phyloP scores from a whole-genome alignment of 1,139 yeast species.

The Magnusiomyces sp. region DNA sequence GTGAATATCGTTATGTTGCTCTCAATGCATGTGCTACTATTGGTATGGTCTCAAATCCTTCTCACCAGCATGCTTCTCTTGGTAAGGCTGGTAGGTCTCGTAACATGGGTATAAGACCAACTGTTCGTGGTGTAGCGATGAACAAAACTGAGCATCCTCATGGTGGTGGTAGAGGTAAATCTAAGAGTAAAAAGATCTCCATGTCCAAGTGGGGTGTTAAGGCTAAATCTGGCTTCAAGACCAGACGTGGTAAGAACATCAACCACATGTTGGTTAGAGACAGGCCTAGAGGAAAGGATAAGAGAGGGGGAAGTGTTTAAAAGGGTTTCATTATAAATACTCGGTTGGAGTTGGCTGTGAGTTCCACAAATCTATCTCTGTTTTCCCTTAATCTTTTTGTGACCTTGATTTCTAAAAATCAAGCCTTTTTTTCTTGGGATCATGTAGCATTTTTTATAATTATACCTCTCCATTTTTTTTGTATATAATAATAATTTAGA shows the following conservation, averaged over 20 bases:
- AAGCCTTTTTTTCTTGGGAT: no score
- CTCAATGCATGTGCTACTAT: slow-evolving; percentile 87
- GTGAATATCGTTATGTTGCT: slow-evolving; percentile 87
- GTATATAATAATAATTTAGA: no score
- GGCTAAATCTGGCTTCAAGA: slow-evolving; percentile 87
- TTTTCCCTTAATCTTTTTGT: no score
- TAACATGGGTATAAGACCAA: slow-evolving; percentile 88
- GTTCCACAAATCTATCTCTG: no score
- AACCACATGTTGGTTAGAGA: slow-evolving; percentile 82
- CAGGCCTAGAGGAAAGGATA: slow-evolving; percentile 32
- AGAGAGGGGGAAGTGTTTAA: slow-evolving; percentile 13
- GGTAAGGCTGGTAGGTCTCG: slow-evolving; percentile 98
- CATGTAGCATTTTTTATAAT: no score
- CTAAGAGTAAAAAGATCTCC: slow-evolving; percentile 89
- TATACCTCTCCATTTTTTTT: no score
- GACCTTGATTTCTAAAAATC: no score
- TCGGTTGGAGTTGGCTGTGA: no score
- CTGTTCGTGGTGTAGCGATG: slow-evolving; percentile 98
- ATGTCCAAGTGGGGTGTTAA: slow-evolving; percentile 95
- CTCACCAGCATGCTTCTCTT: slow-evolving; percentile 78
- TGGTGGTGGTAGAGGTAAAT: slow-evolving; percentile 99
- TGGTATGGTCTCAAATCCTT: slow-evolving; percentile 91
- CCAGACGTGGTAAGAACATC: slow-evolving; percentile 80
- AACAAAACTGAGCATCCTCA: slow-evolving; percentile 97
- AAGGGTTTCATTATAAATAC: not conserved